Base-by-base conservation (phyloP, 2,329 filamentous ascomycete species). In the Leptographium wingfieldii region DNA sequence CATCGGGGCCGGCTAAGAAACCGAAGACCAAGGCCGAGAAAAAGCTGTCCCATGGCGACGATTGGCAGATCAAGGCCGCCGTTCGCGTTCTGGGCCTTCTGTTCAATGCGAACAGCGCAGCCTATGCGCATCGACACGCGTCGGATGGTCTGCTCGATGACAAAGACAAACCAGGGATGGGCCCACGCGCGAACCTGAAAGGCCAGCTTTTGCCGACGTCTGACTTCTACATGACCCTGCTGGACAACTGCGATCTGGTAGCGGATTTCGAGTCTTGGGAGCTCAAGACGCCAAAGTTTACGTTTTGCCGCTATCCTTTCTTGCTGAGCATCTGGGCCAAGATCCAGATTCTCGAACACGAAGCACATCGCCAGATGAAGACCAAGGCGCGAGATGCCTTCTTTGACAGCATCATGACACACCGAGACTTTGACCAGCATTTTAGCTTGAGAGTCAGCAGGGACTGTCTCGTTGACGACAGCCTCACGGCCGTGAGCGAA, bases 291-390 rank as follows among this genome's bases (percentile, higher is more conserved):
- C 79, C 80, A 25, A 89, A 84, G 65, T 96, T 96, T 69, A 82
- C 88, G 0, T 95, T 96, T 68, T 96, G 91, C 69, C 90, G 95
- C 69, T 95, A 95, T 67, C 90, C 92, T 0, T 95, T 96, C 67
- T 85, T 96, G 65, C 77, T 96, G 49, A 95, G 90, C 63, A 91
- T 96, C 64, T 92, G 90, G 77, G 87, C 91, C 33, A 96, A 96
- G 72, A 95, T 94, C 61, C 87, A 87, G 64, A 92, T 96, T 55
- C 77, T 96, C 66, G 90, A 96, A 68, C 83, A 95, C 67, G 92
- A 96, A 71, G 89, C 90, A 9, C 83, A 86, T 63, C 82, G 91
- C 9, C 90, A 96, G 71, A 96, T 96, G 91, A 86, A 90, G 68
- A 84, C 83, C 64, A 92, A 90, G 70, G 91, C 91, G 11, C 81